Base-by-base conservation (phyloP, 2,329 filamentous ascomycete species). In the Neofusicoccum parvum region DNA sequence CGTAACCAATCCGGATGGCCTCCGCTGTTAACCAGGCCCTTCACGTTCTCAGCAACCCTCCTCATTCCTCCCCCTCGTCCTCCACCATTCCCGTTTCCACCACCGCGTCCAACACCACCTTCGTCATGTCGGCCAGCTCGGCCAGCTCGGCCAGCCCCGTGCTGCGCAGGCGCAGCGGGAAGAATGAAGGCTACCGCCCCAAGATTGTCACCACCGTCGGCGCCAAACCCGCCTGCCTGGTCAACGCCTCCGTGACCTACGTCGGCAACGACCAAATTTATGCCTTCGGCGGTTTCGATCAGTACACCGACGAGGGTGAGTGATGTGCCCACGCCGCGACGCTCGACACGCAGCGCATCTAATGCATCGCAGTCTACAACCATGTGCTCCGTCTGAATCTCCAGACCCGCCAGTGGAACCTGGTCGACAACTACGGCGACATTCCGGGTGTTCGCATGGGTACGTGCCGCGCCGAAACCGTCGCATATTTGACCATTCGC, bases 191-290 rank as follows among this genome's bases (percentile, higher is more conserved):
- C 69, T 96, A 96, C 79, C 89, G 90, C 58, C 94, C 94, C 41
- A 91, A 90, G 75, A 91, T 97, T 67, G 94, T 84, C 69, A 82
- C 81, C 39, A 84, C 82, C 11, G 79, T 84, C 59, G 82, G 82
- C 65, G 81, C 83, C 79, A 88, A 94, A 70, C 95, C 95, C 43
- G 94, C 95, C 41, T 98, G 94, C 75, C 85, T 99, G 58, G 94
- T 99, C 70, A 99, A 99, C 82, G 95, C 95, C 62, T 98, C 95
- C 0, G 94, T 98, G 67, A 99, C 95, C n/a, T 97, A 97, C 78
- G 97, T 95, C 74, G 94, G 94, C 67, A 95, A 97, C 80, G 95
- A 98, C 76, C 89, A 95, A 78, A 98, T 99, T 72, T 98, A 96
- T 79, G 95, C 94, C 11, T 99, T 99, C 82, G 95, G 95, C 49